A percentile compares a stretch with the other conserved stretches of the same genome.
Conservation (phyloP, 1,139 yeast species). For the Meyerozyma athensensis region DNA sequence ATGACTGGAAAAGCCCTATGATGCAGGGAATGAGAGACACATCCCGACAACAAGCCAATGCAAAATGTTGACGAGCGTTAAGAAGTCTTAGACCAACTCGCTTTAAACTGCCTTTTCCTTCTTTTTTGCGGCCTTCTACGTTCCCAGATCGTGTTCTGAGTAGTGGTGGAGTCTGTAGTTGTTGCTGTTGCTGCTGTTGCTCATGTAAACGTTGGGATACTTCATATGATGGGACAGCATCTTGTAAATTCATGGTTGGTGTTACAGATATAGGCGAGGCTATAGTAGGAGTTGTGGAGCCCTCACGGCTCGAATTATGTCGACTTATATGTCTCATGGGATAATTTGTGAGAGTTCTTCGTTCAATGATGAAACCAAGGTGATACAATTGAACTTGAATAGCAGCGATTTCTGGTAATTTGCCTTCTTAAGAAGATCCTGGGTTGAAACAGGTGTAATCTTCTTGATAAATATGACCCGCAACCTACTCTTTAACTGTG, state of each 20-base stretch:
- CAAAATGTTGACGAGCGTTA: conserved; percentile 71
- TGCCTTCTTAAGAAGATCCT: too few relatives aligned
- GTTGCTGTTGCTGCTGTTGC: conserved; percentile 7
- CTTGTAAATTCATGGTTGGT: conserved; percentile 9
- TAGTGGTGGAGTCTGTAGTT: conserved; percentile 6
- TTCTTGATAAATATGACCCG: too few relatives aligned
- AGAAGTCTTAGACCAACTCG: conserved; percentile 60
- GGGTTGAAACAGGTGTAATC: too few relatives aligned
- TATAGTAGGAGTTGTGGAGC: background rate
- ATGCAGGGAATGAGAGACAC: conserved; percentile 64
- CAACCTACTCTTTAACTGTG: too few relatives aligned
- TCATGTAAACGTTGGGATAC: conserved; percentile 14
- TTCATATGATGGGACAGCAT: conserved; percentile 14
- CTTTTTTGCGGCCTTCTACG: conserved; percentile 7
- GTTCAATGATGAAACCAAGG: too few relatives aligned
- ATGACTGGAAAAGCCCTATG: conserved; percentile 51
- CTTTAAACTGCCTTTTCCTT: conserved; percentile 33
- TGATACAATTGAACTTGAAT: too few relatives aligned
- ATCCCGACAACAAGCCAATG: conserved; percentile 69
- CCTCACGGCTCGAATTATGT: background rate
- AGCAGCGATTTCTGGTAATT: too few relatives aligned
- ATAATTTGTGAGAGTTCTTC: too few relatives aligned
- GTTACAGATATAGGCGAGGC: background rate
- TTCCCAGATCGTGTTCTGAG: background rate
- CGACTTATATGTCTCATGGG: background rate